Conservation (phyloP, 768 basidiomycete genomes). For the Asterophora lycoperdoides region DNA sequence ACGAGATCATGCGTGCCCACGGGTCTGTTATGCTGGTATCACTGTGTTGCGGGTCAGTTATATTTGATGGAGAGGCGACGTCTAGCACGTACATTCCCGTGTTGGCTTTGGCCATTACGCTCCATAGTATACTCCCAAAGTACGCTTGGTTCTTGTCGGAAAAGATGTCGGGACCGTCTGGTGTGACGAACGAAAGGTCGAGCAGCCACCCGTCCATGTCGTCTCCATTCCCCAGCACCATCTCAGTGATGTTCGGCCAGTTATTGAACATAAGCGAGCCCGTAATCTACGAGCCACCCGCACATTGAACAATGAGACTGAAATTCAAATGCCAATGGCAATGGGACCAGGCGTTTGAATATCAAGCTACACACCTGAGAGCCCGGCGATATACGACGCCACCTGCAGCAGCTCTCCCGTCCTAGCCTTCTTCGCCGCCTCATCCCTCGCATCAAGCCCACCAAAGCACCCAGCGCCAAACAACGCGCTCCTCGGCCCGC, state of each 20-base stretch:
- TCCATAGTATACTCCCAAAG: constrained; percentile 50
- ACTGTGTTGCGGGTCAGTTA: too few relatives aligned
- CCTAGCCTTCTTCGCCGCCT: constrained; percentile 49
- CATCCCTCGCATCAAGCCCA: constrained; percentile 58
- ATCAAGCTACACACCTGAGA: constrained; percentile 46
- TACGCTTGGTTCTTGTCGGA: constrained; percentile 46
- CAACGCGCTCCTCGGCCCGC: constrained; percentile 64
- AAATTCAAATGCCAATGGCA: too few relatives aligned
- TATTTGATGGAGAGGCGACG: not conserved
- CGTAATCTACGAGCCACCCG: constrained; percentile 66
- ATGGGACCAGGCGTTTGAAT: not conserved
- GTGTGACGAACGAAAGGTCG: constrained; percentile 51
- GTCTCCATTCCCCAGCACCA: constrained; percentile 55
- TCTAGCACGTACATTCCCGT: constrained; percentile 50
- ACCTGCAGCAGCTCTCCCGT: constrained; percentile 70
- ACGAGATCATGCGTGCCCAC: constrained; percentile 62
- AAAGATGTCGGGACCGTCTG: constrained; percentile 44
- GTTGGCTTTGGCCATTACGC: constrained; percentile 52
- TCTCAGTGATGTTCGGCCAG: constrained; percentile 51
- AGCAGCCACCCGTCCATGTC: constrained; percentile 51
- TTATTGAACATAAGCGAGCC: constrained; percentile 62
- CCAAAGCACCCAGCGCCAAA: too few relatives aligned
- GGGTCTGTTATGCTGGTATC: constrained; percentile 64
- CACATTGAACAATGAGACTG: too few relatives aligned
- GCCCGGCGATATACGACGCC: constrained; percentile 59